A percentile compares a stretch with the other conserved stretches of the same genome.
Evolutionary conservation across 306 rosid genomes (phyloP).

Genomic region (Prunus fruticosa): DNA sequence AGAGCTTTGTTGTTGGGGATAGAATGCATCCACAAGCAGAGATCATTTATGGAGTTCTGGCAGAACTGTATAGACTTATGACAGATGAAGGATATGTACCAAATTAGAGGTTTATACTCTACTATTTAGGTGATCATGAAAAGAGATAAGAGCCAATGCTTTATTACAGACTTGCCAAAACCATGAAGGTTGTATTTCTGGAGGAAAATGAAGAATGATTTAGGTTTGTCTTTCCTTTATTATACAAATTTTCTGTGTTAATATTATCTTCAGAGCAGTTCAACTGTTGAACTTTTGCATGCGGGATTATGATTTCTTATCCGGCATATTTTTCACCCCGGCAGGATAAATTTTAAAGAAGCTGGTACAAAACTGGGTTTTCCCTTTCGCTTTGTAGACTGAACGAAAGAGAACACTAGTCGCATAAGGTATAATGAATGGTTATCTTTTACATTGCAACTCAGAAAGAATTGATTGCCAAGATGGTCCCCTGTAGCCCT

Average conservation of each 20-base stretch:
- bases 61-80: constrained; percentile 48
- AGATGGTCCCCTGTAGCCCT: no score
- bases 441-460: no score
- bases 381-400: background rate
- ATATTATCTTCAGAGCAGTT: background rate
- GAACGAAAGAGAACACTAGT: background rate
- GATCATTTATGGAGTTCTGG: constrained; percentile 49
- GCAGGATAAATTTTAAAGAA: background rate
- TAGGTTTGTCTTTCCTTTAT: constrained; percentile 2
- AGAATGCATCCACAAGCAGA: constrained; percentile 67
- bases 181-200: background rate
- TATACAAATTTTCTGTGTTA: background rate
- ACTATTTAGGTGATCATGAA: constrained; percentile 45
- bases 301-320: background rate
- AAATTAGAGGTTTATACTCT: constrained; percentile 59
- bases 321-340: background rate
- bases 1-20: constrained; percentile 75
- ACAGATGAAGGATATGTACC: constrained; percentile 82
- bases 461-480: no score
- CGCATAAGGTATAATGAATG: background rate
- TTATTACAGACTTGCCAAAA: background rate
- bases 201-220: background rate
- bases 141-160: constrained; percentile 11
- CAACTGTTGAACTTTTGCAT: background rate
- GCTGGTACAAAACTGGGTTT: background rate